Evolutionary conservation across 306 rosid genomes (phyloP), one percentile per base, ranked within the genome.

Genomic region (Arachis stenosperma): DNA sequence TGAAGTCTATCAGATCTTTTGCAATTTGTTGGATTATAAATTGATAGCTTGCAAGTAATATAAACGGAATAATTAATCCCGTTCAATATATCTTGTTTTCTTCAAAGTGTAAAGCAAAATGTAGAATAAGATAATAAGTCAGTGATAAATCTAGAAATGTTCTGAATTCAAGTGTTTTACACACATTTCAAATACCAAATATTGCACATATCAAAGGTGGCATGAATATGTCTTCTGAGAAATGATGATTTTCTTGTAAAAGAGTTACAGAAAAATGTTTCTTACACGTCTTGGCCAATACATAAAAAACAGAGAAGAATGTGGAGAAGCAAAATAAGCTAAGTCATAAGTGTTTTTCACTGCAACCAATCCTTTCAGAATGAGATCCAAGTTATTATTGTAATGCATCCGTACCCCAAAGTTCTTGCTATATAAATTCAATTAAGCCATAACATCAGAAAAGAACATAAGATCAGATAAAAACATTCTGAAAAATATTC

Each of bases 311-410:
- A 14, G 14, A 14, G 57, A 6, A 5, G 27, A 52, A 52, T 17
- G 8, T 0, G 22, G 27, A 13, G 57, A 52, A 52, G 57, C 57
- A 52, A 52, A 52, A 52, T 6, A 52, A 52, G 57, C 3, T 4
- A n/a, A 64, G 27, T 11, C 66, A 69, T 62, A 77, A 82, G 90
- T 90, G 89, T 83, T 82, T 81, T 90, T 75, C 83, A 90, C 83
- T 86, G 22, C 92, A 90, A 82, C 51, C 78, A 52, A 52, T 2
- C 57, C 51, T n/a, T 10, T 39, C 40, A 77, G 74, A 85, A 73
- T 79, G 88, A 70, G 85, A 76, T 65, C 6, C 77, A 78, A 43
- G 66, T 7, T 70, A 39, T 61, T 58, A 47, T 1, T 9, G n/a
- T n/a, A n/a, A 10, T 63, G 75, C 13, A 52, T 52, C 60, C 27